Evolutionary conservation across 768 basidiomycete genomes (phyloP).

Genomic region (Lactarius deliciosus): DNA sequence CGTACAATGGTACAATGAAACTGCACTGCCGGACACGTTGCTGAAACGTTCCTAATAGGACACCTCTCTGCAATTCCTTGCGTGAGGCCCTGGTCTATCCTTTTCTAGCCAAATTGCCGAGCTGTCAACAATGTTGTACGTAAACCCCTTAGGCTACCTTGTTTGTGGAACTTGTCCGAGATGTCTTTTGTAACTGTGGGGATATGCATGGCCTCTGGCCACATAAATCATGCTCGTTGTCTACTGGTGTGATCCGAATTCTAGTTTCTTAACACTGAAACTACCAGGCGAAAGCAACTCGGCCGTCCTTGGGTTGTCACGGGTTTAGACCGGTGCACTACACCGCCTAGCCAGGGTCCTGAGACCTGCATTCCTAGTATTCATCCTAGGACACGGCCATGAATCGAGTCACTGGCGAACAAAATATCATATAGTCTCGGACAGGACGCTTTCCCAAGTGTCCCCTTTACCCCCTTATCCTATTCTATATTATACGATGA

Average conservation of each 20-base stretch:
- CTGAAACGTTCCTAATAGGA: constrained; percentile 31
- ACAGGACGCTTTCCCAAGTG: no score
- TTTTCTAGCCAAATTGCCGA: neutral
- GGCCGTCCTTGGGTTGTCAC: neutral
- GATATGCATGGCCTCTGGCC: neutral
- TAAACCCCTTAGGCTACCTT: neutral
- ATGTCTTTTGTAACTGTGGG: neutral
- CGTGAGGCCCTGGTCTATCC: constrained; percentile 23
- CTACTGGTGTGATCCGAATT: neutral
- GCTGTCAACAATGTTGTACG: neutral
- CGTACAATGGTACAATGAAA: constrained; percentile 29
- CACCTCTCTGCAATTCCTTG: constrained; percentile 36
- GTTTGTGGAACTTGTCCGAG: neutral
- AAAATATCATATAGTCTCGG: no score
- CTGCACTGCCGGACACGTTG: neutral
- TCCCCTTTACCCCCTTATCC: no score
- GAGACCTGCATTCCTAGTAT: no score
- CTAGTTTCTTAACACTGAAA: no score
- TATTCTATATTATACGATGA: no score
- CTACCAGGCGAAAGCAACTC: neutral
- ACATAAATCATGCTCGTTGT: neutral
- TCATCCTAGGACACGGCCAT: no score
- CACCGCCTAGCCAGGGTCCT: no score
- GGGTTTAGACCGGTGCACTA: no score
- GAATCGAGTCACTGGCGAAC: no score